These are phyloP conservation scores for Coniochaeta pulveracea DNA, from an alignment of 2,329 filamentous ascomycete species.

Conservation along the genomic window DNA sequence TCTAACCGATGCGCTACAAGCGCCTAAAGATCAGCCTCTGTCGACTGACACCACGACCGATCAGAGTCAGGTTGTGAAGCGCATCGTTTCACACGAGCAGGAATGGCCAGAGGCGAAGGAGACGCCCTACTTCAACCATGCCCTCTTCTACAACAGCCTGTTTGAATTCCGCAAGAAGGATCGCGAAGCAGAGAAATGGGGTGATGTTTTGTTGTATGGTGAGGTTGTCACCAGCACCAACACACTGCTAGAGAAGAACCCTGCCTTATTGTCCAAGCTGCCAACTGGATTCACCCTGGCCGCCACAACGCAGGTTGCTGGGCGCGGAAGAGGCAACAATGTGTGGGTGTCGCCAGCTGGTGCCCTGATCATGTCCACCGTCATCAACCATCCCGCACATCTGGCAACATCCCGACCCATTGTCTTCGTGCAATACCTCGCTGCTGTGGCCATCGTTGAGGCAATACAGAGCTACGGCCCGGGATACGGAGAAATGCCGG, in stretches of 20 bases:
- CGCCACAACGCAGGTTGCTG: slow-evolving; percentile 80
- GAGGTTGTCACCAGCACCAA: slow-evolving; percentile 92
- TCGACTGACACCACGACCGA: slow-evolving; percentile 29
- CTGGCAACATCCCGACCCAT: slow-evolving; percentile 65
- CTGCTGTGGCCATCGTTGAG: slow-evolving; percentile 75
- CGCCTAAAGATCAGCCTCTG: slow-evolving; percentile 5
- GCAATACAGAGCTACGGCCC: slow-evolving; percentile 70
- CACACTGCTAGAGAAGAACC: slow-evolving; percentile 86
- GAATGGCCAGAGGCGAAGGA: slow-evolving; percentile 56
- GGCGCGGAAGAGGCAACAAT: slow-evolving; percentile 78
- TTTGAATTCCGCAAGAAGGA: slow-evolving; percentile 50
- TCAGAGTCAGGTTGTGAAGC: slow-evolving; percentile 63
- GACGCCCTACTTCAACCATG: slow-evolving; percentile 80
- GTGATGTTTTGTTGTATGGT: slow-evolving; percentile 69
- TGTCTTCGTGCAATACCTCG: slow-evolving; percentile 88
- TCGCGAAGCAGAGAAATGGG: slow-evolving; percentile 55
- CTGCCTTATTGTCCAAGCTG: slow-evolving; percentile 60
- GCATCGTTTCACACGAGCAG: slow-evolving; percentile 60
- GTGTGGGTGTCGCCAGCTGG: slow-evolving; percentile 91
- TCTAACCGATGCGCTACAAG: slow-evolving; percentile 39
- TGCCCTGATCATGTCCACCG: slow-evolving; percentile 75
- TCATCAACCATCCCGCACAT: slow-evolving; percentile 71
- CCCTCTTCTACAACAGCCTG: slow-evolving; percentile 64
- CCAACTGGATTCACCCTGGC: slow-evolving; percentile 80
- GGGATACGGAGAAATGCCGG: slow-evolving; percentile 63